Base-by-base conservation (phyloP, 768 basidiomycete genomes). In the Trametes gibbosa region DNA sequence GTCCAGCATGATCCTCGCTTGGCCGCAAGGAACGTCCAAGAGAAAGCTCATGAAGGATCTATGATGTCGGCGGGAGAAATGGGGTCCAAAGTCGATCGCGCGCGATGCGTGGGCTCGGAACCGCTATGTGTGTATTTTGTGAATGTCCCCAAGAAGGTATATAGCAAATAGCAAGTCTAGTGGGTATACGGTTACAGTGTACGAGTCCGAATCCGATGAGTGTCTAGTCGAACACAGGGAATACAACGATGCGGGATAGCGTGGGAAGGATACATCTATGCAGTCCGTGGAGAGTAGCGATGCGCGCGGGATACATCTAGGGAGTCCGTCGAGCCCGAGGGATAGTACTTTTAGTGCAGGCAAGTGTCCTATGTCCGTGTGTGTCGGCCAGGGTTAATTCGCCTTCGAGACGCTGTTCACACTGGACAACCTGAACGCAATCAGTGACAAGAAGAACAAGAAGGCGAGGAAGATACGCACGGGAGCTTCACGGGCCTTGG, bases 361-460 rank as follows among this genome's bases (percentile, higher is more conserved):
- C 45, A 23, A 32, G 45, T 19, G 46, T 19, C 19, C 34, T 16
- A 16, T 34, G 53, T 14, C n/a, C 10, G 52, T 21, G 34, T 23
- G 45, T 4, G 17, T 25, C n/a, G 32, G 29, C 48, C 16, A 19
- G 24, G 23, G 9, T 29, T 27, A 61, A 23, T 50, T 24, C 41
- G 61, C 42, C 35, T 58, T 57, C 13, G 56, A 46, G 56, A 62
- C 53, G 61, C 55, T 53, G 61, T 62, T 53, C 29, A 62, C 61
- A 53, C 62, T 63, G 32, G 39, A 56, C 52, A 51, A 48, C 51
- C 54, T 56, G 32, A 19, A 53, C 23, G 39, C 50, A 41, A 54
- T 52, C 53, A 63, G 53, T 47, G 19, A 24, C 40, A 23, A 34
- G 29, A 54, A 40, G 42, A 10, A 9, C 13, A 16, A 34, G 29